These are phyloP conservation scores for Hypsizygus marmoreus DNA, from an alignment of 768 basidiomycete genomes.

Conservation along the genomic window DNA sequence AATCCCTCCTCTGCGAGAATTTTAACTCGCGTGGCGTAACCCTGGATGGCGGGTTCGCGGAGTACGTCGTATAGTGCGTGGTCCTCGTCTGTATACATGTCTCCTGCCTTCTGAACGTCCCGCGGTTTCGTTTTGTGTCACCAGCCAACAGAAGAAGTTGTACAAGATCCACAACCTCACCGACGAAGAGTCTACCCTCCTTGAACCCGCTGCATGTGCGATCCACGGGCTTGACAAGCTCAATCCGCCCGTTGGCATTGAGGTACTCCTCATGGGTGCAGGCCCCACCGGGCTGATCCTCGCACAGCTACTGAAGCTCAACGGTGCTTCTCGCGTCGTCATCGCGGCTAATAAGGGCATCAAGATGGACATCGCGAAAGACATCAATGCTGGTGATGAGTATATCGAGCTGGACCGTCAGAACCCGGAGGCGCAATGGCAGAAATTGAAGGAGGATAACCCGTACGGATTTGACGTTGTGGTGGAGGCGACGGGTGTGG, in stretches of 20 bases:
- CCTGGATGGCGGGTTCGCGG: conserved; percentile 84
- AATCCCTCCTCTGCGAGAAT: conserved; percentile 81
- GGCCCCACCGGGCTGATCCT: conserved; percentile 91
- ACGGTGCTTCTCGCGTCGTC: conserved; percentile 79
- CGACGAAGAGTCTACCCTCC: conserved; percentile 84
- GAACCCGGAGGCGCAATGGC: conserved; percentile 78
- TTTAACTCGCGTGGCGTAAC: conserved; percentile 82
- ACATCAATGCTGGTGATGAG: conserved; percentile 79
- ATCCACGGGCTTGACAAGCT: conserved; percentile 92
- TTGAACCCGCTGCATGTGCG: conserved; percentile 90
- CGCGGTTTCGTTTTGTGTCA: no score
- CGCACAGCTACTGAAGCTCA: conserved; percentile 83
- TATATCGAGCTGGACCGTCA: conserved; percentile 84
- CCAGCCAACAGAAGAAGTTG: conserved; percentile 61
- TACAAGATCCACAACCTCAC: conserved; percentile 88
- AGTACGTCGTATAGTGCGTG: conserved; percentile 81
- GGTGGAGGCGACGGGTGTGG: conserved; percentile 65
- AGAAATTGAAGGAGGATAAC: conserved; percentile 74
- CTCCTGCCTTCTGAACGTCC: no score
- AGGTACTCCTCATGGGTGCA: conserved; percentile 86
- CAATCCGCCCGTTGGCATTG: conserved; percentile 76
- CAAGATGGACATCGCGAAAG: conserved; percentile 85
- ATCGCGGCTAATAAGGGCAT: conserved; percentile 90
- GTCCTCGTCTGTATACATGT: conserved; percentile 1
- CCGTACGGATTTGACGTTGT: conserved; percentile 93